These are phyloP conservation scores for Trichoderma sp. DNA, from an alignment of 2,329 filamentous ascomycete species.

Conservation along the genomic window DNA sequence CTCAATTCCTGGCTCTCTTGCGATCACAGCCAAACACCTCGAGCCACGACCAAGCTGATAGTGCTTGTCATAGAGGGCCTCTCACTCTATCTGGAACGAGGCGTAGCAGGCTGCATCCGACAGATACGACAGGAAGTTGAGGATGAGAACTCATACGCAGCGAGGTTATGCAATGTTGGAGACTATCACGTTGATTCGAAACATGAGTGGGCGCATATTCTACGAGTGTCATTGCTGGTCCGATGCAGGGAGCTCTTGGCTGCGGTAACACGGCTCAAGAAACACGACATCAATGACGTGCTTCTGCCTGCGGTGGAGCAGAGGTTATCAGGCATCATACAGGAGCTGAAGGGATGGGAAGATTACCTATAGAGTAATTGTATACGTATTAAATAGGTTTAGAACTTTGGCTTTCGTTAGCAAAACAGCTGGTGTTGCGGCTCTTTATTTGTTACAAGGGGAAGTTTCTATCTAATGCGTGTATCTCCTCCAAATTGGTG, in stretches of 20 bases:
- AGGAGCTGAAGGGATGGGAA: conserved; percentile 9
- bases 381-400: background rate
- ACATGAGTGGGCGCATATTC: conserved; percentile 10
- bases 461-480: background rate
- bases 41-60: conserved; percentile 2
- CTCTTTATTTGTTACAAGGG: background rate
- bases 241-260: conserved; percentile 7
- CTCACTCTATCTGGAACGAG: background rate
- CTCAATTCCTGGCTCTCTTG: conserved; percentile 3
- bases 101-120: background rate
- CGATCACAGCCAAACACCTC: conserved; percentile 1
- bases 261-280: background rate
- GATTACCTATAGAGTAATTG: background rate
- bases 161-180: background rate
- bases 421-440: background rate
- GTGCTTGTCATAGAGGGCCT: conserved; percentile 3
- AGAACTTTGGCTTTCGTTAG: background rate
- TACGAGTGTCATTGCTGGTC: background rate
- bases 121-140: background rate
- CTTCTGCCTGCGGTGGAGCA: background rate
- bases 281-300: background rate
- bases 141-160: background rate
- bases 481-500: background rate
- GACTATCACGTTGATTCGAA: conserved; percentile 10
- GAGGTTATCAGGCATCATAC: background rate